A percentile compares a stretch with the other conserved stretches of the same genome.
phyloP scores from a whole-genome alignment of 2,329 filamentous ascomycete species.

The Fusarium tupiense region DNA sequence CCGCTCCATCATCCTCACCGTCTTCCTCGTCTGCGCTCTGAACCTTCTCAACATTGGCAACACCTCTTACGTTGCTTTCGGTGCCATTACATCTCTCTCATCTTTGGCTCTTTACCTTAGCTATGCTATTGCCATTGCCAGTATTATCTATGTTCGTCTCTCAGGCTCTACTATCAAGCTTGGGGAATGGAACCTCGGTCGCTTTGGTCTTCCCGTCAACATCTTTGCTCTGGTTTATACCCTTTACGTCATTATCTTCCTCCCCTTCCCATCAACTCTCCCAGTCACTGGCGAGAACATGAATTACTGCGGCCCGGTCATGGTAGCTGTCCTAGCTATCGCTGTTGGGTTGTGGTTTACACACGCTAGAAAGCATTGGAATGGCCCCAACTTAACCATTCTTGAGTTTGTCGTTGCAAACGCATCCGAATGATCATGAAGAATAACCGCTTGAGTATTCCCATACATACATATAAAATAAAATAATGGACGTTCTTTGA shows the following conservation, averaged over 20 bases:
- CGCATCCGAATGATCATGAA: background rate
- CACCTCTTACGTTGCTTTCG: conserved; percentile 40
- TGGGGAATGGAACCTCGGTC: conserved; percentile 40
- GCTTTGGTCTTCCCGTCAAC: conserved; percentile 30
- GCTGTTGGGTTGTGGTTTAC: conserved; percentile 33
- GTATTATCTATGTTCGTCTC: conserved; percentile 37
- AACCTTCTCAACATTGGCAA: conserved; percentile 41
- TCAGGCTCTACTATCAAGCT: conserved; percentile 20
- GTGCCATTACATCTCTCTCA: conserved; percentile 38
- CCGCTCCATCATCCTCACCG: conserved; percentile 35
- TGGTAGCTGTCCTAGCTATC: conserved; percentile 33
- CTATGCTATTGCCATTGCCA: conserved; percentile 39
- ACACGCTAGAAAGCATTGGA: conserved; percentile 37
- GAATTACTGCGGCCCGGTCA: conserved; percentile 42
- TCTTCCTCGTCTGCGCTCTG: conserved; percentile 40
- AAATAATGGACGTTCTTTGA: background rate
- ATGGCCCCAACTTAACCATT: conserved; percentile 37
- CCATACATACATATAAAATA: background rate
- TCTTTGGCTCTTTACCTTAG: conserved; percentile 41
- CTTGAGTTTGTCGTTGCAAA: conserved; percentile 39
- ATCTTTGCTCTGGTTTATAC: conserved; percentile 38
- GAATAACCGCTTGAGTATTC: fast-evolving
- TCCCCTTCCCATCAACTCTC: conserved; percentile 38
- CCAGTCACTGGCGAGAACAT: conserved; percentile 37
- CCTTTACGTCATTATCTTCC: conserved; percentile 39